A percentile compares a stretch with the other conserved stretches of the same genome.
These are phyloP conservation scores for Gloeostereum incarnatum DNA, from an alignment of 768 basidiomycete species.

Conservation along the genomic window DNA sequence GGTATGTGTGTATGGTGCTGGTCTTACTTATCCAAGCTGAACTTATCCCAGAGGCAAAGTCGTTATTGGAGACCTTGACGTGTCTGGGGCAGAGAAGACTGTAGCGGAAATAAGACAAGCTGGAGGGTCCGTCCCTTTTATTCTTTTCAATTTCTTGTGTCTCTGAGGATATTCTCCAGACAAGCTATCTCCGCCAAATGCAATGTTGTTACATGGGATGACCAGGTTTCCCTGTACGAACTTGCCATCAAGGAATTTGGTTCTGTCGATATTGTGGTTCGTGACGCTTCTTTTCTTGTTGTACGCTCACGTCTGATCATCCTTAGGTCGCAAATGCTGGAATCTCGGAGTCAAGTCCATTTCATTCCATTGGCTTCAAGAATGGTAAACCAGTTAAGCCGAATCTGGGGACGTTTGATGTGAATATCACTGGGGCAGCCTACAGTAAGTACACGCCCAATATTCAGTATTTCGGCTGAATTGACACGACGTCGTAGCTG, in stretches of 20 bases:
- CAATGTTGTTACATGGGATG: slow-evolving; percentile 45
- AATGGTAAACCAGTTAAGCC: slow-evolving; percentile 11
- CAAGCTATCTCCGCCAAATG: slow-evolving; percentile 31
- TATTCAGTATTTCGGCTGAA: neutral
- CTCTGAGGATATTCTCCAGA: slow-evolving; percentile 16
- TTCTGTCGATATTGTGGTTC: slow-evolving; percentile 44
- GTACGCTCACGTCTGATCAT: slow-evolving; percentile 1
- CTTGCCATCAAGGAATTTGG: slow-evolving; percentile 34
- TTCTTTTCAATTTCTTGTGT: neutral
- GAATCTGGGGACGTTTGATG: slow-evolving; percentile 14
- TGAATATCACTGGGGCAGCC: slow-evolving; percentile 20
- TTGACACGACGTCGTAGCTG: slow-evolving; percentile 11
- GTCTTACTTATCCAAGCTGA: neutral
- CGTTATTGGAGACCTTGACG: slow-evolving; percentile 44
- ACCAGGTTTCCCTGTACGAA: slow-evolving; percentile 43
- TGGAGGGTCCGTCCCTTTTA: slow-evolving; percentile 29
- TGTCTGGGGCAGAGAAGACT: slow-evolving; percentile 26
- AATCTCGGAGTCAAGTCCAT: slow-evolving; percentile 24
- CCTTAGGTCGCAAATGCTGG: slow-evolving; percentile 41
- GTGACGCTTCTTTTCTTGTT: slow-evolving; percentile 8
- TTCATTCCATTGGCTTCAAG: slow-evolving; percentile 19
- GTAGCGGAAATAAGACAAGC: slow-evolving; percentile 27
- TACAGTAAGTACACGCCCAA: slow-evolving; percentile 14
- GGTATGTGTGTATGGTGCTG: slow-evolving; percentile 21
- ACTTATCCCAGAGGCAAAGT: slow-evolving; percentile 32